Base-by-base conservation (phyloP, 495 filamentous ascomycete species). In the Lasiosphaeris hirsuta region DNA sequence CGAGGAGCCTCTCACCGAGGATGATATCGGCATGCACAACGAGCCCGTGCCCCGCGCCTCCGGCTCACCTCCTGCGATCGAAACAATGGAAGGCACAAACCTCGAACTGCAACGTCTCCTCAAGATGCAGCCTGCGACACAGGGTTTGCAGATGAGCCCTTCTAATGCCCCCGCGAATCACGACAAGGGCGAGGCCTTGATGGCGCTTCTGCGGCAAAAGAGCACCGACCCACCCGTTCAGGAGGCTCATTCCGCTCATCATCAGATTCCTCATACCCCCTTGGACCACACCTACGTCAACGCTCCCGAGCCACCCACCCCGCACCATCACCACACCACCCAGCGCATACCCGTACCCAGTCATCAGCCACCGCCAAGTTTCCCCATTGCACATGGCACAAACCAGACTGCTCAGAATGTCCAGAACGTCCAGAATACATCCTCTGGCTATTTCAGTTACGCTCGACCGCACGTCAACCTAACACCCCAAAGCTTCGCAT, bases 71-170 rank as follows among this genome's bases (percentile, higher is more conserved):
- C 58, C 66, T 4, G 69, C 69, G 9, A 66, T 74, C 35, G 70
- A 75, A 50, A 74, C 73, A 11, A 57, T 80, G 13, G 78, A 78
- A 50, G 84, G 84, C 46, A 85, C 81, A n/a, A 85, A 81, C 2
- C 73, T 73, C 36, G 83, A 87, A 50, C 71, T 90, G 4, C 86
- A 84, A 51, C 80, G 79, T 9, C 69, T 90, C 8, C 75, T 91
- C 19, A 84, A 86, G 49, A 81, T 88, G 34, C 81, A 82, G 46
- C 76, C 75, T 13, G 70, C 75, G 0, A 75, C 74, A 0, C 68
- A 80, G 55, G 77, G 73, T 11, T 50, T 76, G 13, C 77, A 78
- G 33, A 51, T 52, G 49, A 62, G 59, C 59, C 58, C 62, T 23
- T 43, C 67, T 17, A 33, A 62, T 30, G 39, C 57, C 19, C 30